phyloP scores from a whole-genome alignment of 78 protist species.

The Monosiga brevicollis region DNA sequence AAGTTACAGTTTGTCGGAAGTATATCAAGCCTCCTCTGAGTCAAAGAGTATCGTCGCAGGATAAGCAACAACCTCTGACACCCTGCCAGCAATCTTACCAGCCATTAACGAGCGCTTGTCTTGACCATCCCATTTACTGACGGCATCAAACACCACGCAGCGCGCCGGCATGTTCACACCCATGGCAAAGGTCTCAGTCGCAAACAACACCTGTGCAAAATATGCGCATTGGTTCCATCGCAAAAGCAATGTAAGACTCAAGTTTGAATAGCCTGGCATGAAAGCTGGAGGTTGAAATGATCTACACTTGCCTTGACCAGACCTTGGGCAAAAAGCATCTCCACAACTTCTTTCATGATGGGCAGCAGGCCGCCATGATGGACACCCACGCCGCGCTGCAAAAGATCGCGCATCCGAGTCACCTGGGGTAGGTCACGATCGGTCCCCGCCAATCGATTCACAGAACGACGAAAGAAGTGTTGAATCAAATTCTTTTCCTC shows the following conservation, averaged over 20 bases:
- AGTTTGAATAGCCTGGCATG: neutral
- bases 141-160: slow-evolving; percentile 78
- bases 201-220: slow-evolving; percentile 57
- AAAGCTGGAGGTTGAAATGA: too few species aligned
- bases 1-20: neutral
- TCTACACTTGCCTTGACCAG: slow-evolving; percentile 48
- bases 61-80: too few species aligned
- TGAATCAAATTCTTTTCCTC: slow-evolving; percentile 55
- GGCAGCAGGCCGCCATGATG: slow-evolving; percentile 97
- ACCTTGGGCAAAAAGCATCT: slow-evolving; percentile 81
- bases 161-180: slow-evolving; percentile 98
- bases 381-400: slow-evolving; percentile 85
- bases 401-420: slow-evolving; percentile 30
- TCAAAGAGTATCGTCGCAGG: too few species aligned
- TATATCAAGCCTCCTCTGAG: too few species aligned
- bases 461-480: too few species aligned
- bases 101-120: too few species aligned
- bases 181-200: slow-evolving; percentile 99
- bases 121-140: slow-evolving; percentile 86
- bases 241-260: too few species aligned
- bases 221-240: too few species aligned
- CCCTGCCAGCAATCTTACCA: too few species aligned
- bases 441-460: too few species aligned
- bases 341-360: slow-evolving; percentile 82
- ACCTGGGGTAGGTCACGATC: slow-evolving; percentile 45